Percentiles rank a stretch among this genome's conserved stretches.
These are phyloP conservation scores for Trametopsis cervina DNA, from an alignment of 768 basidiomycete genomes.

Conservation along the genomic window DNA sequence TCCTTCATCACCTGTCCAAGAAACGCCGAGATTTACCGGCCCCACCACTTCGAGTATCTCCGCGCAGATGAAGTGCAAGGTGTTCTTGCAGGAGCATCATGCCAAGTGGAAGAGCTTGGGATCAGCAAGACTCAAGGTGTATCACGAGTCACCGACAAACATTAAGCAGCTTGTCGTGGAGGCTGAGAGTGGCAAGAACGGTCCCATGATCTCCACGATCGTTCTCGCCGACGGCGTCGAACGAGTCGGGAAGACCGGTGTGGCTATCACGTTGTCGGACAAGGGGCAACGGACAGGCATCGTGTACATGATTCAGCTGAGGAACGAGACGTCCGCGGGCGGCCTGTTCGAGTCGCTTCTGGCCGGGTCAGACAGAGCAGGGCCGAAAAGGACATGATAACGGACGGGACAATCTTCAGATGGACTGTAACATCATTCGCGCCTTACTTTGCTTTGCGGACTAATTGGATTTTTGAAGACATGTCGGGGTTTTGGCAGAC, in stretches of 20 bases:
- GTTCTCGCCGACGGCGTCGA: constrained; percentile 95
- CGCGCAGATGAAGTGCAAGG: constrained; percentile 96
- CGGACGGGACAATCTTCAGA: neutral
- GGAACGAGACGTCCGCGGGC: constrained; percentile 80
- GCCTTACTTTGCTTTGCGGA: neutral
- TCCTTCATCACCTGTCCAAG: constrained; percentile 70
- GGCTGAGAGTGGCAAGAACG: constrained; percentile 67
- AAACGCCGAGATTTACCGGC: constrained; percentile 43
- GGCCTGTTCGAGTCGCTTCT: constrained; percentile 84
- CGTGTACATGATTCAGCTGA: constrained; percentile 94
- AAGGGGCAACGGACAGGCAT: constrained; percentile 88
- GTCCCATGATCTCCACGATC: constrained; percentile 88
- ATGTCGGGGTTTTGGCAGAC: neutral
- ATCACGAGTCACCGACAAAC: constrained; percentile 77
- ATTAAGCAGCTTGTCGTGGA: constrained; percentile 96
- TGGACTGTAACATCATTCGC: neutral
- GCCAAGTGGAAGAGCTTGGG: constrained; percentile 98
- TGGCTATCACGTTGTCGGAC: constrained; percentile 93
- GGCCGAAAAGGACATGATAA: neutral
- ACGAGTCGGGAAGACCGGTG: constrained; percentile 96
- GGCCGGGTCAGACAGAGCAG: constrained; percentile 74
- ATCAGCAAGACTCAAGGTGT: constrained; percentile 79
- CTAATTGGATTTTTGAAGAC: neutral
- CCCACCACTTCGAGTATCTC: constrained; percentile 74
- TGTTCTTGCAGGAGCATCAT: constrained; percentile 92